phyloP scores from a whole-genome alignment of 1,284 basidiomycete species.

The Vanrija sp. region DNA sequence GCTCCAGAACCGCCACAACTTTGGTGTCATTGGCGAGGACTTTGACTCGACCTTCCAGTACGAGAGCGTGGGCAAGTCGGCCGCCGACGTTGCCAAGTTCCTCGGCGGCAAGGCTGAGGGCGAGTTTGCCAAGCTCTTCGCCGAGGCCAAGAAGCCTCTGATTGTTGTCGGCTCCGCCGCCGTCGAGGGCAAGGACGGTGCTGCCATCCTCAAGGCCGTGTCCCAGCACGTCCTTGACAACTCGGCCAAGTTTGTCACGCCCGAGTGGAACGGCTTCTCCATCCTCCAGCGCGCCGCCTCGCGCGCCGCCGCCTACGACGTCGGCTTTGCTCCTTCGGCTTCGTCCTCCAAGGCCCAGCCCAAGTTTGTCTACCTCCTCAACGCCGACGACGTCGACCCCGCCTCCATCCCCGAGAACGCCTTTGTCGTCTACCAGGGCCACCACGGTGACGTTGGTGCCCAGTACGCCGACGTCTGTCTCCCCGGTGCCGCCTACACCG shows the following conservation, averaged over 20 bases:
- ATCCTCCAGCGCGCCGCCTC: conserved; percentile 87
- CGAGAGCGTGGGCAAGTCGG: conserved; percentile 78
- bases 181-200: conserved; percentile 80
- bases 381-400: conserved; percentile 90
- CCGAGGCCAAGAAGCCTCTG: conserved; percentile 84
- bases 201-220: conserved; percentile 71
- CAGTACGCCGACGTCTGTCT: conserved; percentile 94
- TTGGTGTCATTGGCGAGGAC: conserved; percentile 86
- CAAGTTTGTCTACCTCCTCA: conserved; percentile 96
- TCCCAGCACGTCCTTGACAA: conserved; percentile 77
- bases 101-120: conserved; percentile 61
- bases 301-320: conserved; percentile 89
- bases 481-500: conserved; percentile 91
- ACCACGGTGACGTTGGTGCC: conserved; percentile 96
- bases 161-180: conserved; percentile 90
- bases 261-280: conserved; percentile 94
- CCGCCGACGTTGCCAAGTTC: conserved; percentile 75
- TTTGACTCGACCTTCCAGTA: conserved; percentile 92
- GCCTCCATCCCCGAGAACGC: conserved; percentile 87
- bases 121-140: conserved; percentile 80
- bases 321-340: conserved; percentile 83
- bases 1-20: conserved; percentile 77
- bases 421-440: conserved; percentile 98
- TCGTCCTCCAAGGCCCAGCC: conserved; percentile 70
- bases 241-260: conserved; percentile 69